phyloP scores from a whole-genome alignment of 108 stramenopile species.

The Skeletonema menzelii region DNA sequence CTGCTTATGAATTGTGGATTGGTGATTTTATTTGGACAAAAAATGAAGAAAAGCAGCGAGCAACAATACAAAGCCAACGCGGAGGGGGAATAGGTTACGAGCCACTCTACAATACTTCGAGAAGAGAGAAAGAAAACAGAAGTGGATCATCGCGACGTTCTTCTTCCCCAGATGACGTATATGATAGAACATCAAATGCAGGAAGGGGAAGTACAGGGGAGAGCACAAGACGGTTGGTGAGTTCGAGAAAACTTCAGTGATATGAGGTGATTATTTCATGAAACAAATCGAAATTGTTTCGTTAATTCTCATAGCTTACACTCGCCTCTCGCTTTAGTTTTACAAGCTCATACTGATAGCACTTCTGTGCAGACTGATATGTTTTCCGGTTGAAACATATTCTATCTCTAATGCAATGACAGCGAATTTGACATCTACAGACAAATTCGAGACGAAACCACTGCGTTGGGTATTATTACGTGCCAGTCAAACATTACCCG shows the following conservation, averaged over 20 bases:
- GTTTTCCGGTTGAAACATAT: conserved; percentile 39
- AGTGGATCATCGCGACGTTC: conserved; percentile 2
- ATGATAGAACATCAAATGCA: conserved; percentile 25
- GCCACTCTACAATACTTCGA: not conserved
- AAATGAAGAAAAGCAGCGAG: conserved; percentile 28
- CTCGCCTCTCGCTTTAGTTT: conserved; percentile 14
- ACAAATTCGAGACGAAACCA: not conserved
- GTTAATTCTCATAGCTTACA: not conserved
- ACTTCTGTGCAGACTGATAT: conserved; percentile 33
- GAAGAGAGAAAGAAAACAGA: conserved; percentile 9
- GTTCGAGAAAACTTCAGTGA: not conserved
- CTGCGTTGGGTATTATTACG: conserved; percentile 27
- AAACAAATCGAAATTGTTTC: not conserved
- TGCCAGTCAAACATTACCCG: conserved; percentile 45
- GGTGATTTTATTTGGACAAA: conserved; percentile 40
- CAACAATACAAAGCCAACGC: conserved; percentile 10
- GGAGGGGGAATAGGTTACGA: conserved; percentile 24
- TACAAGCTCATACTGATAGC: conserved; percentile 39
- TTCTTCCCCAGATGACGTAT: conserved; percentile 12
- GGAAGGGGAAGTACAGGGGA: conserved; percentile 46
- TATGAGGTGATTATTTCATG: too few species aligned
- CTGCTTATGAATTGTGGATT: conserved; percentile 40
- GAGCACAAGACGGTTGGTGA: conserved; percentile 41
- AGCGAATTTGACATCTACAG: not conserved
- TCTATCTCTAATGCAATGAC: conserved; percentile 7